A percentile compares a stretch with the other conserved stretches of the same genome.
Evolutionary conservation across 345 rosid genomes (phyloP).

Genomic region (Populus ilicifolia): DNA sequence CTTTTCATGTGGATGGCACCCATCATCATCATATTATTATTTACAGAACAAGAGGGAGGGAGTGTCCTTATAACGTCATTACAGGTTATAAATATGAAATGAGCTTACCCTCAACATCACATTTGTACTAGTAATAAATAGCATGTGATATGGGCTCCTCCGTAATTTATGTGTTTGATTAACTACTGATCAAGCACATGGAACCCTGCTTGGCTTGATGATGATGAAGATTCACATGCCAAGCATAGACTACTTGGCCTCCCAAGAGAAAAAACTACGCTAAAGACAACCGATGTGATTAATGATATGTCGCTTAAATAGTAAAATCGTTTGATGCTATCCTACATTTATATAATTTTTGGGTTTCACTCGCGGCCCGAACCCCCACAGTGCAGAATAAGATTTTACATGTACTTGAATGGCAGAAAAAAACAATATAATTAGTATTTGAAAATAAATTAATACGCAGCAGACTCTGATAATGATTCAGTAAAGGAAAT

Average conservation of each 20-base stretch:
- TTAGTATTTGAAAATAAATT: not conserved
- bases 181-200: not conserved
- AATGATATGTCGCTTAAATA: not conserved
- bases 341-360: not conserved
- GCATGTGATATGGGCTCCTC: constrained; percentile 12
- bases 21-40: not conserved
- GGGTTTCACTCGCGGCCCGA: not conserved
- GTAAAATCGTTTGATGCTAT: not conserved
- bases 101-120: not conserved
- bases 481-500: not conserved
- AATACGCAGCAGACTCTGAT: not conserved
- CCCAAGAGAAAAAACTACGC: not conserved
- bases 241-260: not conserved
- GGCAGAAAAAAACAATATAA: not conserved
- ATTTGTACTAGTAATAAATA: not conserved
- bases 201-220: not conserved
- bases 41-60: not conserved
- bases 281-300: not conserved
- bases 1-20: no score
- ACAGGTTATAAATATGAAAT: not conserved
- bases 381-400: not conserved
- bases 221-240: not conserved
- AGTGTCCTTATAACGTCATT: not conserved
- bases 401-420: not conserved
- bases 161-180: not conserved